phyloP scores from a whole-genome alignment of 352 stramenopile genomes.

The Pythium myriotylum region DNA sequence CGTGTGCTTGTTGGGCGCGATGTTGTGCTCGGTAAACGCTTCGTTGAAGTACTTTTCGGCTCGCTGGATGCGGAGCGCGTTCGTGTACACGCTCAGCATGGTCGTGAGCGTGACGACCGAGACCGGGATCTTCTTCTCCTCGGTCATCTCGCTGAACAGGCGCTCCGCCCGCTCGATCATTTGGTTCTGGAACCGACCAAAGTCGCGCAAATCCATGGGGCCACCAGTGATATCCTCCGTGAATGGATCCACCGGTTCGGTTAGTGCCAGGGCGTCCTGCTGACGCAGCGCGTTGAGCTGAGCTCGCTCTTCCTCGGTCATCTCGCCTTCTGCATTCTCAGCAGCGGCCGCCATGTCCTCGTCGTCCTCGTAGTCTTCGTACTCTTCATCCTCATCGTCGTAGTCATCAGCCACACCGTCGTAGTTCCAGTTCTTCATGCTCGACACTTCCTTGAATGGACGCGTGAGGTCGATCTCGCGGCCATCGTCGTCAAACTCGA shows the following conservation, averaged over 20 bases:
- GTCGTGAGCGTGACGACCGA: conserved; percentile 73
- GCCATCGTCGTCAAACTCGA: conserved; percentile 79
- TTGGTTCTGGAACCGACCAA: conserved; percentile 67
- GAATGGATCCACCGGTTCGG: conserved; percentile 39
- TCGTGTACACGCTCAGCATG: conserved; percentile 80
- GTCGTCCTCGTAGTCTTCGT: conserved; percentile 47
- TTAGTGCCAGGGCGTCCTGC: conserved; percentile 29
- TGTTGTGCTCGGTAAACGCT: conserved; percentile 48
- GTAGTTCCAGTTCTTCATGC: conserved; percentile 67
- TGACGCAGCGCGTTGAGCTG: conserved; percentile 43
- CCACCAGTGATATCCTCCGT: conserved; percentile 46
- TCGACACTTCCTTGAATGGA: conserved; percentile 61
- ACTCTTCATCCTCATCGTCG: conserved; percentile 43
- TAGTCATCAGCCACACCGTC: conserved; percentile 65
- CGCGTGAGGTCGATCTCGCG: conserved; percentile 72
- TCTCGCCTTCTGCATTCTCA: conserved; percentile 26
- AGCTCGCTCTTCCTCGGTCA: conserved; percentile 39
- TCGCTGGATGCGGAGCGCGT: conserved; percentile 62
- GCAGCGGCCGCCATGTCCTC: conserved; percentile 30
- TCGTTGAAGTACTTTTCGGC: conserved; percentile 53
- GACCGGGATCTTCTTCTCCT: conserved; percentile 36
- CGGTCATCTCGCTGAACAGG: conserved; percentile 67
- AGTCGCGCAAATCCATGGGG: conserved; percentile 67
- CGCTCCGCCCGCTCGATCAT: conserved; percentile 70
- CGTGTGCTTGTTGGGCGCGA: conserved; percentile 58